These are phyloP conservation scores for Schoenoplectus tabernaemontani DNA, from an alignment of 202 grass and related monocot genomes.

Conservation along the genomic window DNA sequence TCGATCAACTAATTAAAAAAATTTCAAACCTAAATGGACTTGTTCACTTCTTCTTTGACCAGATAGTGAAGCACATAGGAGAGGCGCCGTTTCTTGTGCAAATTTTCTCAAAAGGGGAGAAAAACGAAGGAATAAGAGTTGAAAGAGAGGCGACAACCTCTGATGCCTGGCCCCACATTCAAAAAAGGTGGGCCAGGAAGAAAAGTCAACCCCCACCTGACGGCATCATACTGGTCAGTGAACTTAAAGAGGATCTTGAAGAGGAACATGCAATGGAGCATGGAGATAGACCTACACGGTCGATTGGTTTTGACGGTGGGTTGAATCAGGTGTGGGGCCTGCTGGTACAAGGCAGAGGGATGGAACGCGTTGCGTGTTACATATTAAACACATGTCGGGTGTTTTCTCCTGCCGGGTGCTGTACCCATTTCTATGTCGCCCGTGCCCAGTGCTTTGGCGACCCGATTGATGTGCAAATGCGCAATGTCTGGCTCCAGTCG, in stretches of 20 bases:
- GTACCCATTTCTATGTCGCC: slow-evolving; percentile 85
- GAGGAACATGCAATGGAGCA: too few relatives aligned
- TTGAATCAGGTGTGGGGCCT: slow-evolving; percentile 47
- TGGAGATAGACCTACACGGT: not conserved
- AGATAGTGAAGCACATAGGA: slow-evolving; percentile 79
- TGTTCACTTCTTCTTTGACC: slow-evolving; percentile 21
- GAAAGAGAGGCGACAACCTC: slow-evolving; percentile 46
- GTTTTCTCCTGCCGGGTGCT: slow-evolving; percentile 50
- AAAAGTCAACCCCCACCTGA: slow-evolving; percentile 41
- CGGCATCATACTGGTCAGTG: slow-evolving; percentile 71
- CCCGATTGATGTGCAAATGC: slow-evolving; percentile 58
- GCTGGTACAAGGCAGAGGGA: slow-evolving; percentile 70
- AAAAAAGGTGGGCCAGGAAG: slow-evolving; percentile 28
- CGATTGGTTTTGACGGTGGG: too few relatives aligned
- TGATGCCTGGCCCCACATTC: slow-evolving; percentile 37
- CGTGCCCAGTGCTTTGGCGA: slow-evolving; percentile 73
- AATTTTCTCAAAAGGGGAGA: slow-evolving; percentile 40
- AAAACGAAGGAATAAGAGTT: slow-evolving; percentile 26
- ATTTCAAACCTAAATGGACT: not conserved
- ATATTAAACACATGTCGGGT: slow-evolving; percentile 81
- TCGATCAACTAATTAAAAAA: not conserved
- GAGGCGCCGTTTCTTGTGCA: slow-evolving; percentile 76
- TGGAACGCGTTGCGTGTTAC: slow-evolving; percentile 68
- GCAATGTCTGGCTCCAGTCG: slow-evolving; percentile 58
- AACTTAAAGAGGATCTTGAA: slow-evolving; percentile 20